A percentile compares a stretch with the other conserved stretches of the same genome.
phyloP scores from a whole-genome alignment of 1,284 basidiomycete species.

The Omphalotus olearius region DNA sequence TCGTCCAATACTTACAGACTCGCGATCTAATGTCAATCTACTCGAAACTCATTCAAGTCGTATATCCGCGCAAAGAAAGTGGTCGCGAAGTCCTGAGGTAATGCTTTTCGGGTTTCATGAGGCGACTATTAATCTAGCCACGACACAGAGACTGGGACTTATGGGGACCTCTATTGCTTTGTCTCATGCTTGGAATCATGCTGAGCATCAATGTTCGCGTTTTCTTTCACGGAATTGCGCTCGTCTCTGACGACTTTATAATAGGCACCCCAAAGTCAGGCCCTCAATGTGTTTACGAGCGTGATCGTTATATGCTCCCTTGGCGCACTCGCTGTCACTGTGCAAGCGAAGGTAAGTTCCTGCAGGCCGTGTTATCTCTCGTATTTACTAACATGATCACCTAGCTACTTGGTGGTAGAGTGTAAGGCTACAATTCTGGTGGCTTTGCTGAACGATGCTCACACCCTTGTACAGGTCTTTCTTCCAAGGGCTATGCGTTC shows the following conservation, averaged over 20 bases:
- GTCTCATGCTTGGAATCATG: constrained; percentile 80
- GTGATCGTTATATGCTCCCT: constrained; percentile 89
- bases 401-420: constrained; percentile 87
- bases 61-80: constrained; percentile 77
- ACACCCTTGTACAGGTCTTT: constrained; percentile 66
- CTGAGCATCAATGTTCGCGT: constrained; percentile 76
- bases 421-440: constrained; percentile 49
- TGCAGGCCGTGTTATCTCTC: neutral
- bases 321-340: constrained; percentile 84
- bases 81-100: constrained; percentile 80
- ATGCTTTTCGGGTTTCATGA: constrained; percentile 15
- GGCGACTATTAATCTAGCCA: neutral
- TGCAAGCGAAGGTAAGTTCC: constrained; percentile 78
- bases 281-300: constrained; percentile 86
- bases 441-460: neutral
- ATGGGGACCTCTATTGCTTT: constrained; percentile 91
- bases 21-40: constrained; percentile 89
- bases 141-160: constrained; percentile 86
- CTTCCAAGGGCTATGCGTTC: constrained; percentile 90
- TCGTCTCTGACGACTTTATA: constrained; percentile 8
- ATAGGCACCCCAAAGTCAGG: constrained; percentile 80
- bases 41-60: constrained; percentile 86
- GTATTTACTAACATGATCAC: neutral
- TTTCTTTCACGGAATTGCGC: neutral
- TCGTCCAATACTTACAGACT: constrained; percentile 43